Evolutionary conservation across 257 asterid genomes (phyloP), one percentile per base, ranked within the genome.

Genomic region (Nicotiana paniculata): DNA sequence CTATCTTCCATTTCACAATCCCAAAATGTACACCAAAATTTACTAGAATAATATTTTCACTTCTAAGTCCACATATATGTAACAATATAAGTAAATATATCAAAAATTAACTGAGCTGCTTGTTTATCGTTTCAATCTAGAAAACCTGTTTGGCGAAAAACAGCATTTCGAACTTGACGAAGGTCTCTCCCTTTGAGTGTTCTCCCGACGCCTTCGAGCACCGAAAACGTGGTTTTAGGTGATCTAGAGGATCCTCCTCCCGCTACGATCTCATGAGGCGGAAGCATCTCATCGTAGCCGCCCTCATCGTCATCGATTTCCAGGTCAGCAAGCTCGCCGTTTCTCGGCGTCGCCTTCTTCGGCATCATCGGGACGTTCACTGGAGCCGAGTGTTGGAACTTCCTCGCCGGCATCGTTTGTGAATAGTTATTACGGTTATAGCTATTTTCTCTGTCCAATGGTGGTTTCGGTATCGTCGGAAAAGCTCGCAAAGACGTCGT

Each of bases 171-270:
- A 83, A 93, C 98, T 85, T 87, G 96, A 84, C 98, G 88, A 35
- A 93, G 98, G 89, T 93, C 98, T 81, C 98, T 89, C 77, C 98
- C 98, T 86, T 93, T 93, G 57, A 93, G 96, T 10, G 98, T 93
- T 82, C 98, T 88, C 77, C 97, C 98, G 3, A 85, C 93, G 62
- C 98, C 98, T 79, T 92, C 98, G 9, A 92, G 91, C 83, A 93
- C 92, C 5, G 98, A 93, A 79, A 92, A 90, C 16, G 93, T 84
- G 0, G 88, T 90, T 30, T 85, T 89, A 37, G 88, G 87, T 48
- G 90, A 85, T 67, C 86, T 85, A 61, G 89, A 64, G 74, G 90
- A 87, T 79, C 90, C 93, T 82, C 93, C 90, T 59, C 78, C 21
- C 2, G 95, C 97, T 57, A 90, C 92, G 54, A 91, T 90, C 90